These are phyloP conservation scores for Starmerella sp. DNA, from an alignment of 805 yeast species.

Conservation along the genomic window DNA sequence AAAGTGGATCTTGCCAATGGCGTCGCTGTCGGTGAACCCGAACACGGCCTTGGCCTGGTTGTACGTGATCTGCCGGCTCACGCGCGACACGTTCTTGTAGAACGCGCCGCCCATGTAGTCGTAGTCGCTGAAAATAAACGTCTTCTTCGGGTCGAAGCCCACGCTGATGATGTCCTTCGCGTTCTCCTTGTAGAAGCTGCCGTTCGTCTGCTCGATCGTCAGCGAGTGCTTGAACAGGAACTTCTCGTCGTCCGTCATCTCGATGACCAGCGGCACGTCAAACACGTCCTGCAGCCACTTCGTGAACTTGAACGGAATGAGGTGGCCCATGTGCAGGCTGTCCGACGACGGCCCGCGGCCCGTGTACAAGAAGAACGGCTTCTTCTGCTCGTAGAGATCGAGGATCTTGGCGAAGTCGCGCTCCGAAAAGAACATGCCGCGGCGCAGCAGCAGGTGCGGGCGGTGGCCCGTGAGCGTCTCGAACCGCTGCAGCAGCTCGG, in stretches of 20 bases:
- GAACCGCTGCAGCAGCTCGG: constrained; percentile 66
- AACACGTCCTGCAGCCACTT: constrained; percentile 97
- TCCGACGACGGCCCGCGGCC: constrained; percentile 96
- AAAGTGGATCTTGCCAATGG: constrained; percentile 89
- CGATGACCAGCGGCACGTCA: constrained; percentile 89
- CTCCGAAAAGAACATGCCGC: constrained; percentile 88
- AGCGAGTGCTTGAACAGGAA: constrained; percentile 85
- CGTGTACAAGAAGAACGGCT: constrained; percentile 89
- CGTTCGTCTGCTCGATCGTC: constrained; percentile 77
- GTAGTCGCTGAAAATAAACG: constrained; percentile 88
- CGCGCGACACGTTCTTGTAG: constrained; percentile 86
- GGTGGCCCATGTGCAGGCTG: constrained; percentile 92
- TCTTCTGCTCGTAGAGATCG: constrained; percentile 85
- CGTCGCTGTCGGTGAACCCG: constrained; percentile 89
- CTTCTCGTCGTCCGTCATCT: constrained; percentile 93
- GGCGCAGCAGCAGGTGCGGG: constrained; percentile 81
- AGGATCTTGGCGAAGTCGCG: constrained; percentile 55
- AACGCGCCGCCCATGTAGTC: constrained; percentile 87
- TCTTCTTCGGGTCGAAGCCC: constrained; percentile 89
- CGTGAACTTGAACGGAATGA: constrained; percentile 90
- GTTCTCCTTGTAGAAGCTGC: constrained; percentile 59
- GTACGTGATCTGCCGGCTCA: constrained; percentile 88
- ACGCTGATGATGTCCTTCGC: constrained; percentile 88
- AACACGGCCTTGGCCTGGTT: constrained; percentile 96
- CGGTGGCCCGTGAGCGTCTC: constrained; percentile 71